Evolutionary conservation across 495 filamentous ascomycete species (phyloP), one percentile per base, ranked within the genome.

Genomic region (Articulospora tetracladia): DNA sequence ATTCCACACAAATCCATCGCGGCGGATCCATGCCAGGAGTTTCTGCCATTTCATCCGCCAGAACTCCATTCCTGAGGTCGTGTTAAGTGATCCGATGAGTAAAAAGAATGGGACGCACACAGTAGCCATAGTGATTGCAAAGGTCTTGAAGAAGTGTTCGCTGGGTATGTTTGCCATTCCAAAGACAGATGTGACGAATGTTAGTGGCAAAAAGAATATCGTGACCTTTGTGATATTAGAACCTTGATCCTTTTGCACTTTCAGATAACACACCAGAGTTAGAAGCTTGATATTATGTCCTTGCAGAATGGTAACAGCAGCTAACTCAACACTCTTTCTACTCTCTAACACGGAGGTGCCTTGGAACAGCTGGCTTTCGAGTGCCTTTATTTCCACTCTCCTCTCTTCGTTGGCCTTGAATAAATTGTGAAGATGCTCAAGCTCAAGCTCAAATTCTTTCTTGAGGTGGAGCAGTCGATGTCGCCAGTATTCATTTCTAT

Each of bases 251-350:
- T 24, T 12, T 32, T 10, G 19, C n/a, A 27, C 4, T 44, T 1
- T 2, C 4, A 34, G 19, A 39, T 6, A 19, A 47, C 56, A 30
- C 51, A 66, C 64, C n/a, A 79, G 66, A 0, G 76, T 81, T 20
- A 80, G 68, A 11, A 80, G 58, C 58, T 77, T 79, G 36, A 81
- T 77, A 59, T 79, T 79, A 26, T 76, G 69, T 4, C 76, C 76
- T 61, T 49, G 71, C 66, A 44, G 64, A 67, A 59, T 68, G 59
- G 61, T 72, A 27, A 63, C 70, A 60, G 60, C 56, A 22, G 52
- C 30, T 13, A 59, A 15, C 44, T 75, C 71, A 24, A 77, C 69
- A 12, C 61, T 65, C 49, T 70, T 71, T 11, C 75, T 64, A 34
- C 62, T 68, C 55, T 77, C 76, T 34, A 70, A 68, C 12, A 79